Percentiles rank a stretch among this genome's conserved stretches.
phyloP scores from a whole-genome alignment of 2,329 filamentous ascomycete species.

The Paracamarosporium sp. region DNA sequence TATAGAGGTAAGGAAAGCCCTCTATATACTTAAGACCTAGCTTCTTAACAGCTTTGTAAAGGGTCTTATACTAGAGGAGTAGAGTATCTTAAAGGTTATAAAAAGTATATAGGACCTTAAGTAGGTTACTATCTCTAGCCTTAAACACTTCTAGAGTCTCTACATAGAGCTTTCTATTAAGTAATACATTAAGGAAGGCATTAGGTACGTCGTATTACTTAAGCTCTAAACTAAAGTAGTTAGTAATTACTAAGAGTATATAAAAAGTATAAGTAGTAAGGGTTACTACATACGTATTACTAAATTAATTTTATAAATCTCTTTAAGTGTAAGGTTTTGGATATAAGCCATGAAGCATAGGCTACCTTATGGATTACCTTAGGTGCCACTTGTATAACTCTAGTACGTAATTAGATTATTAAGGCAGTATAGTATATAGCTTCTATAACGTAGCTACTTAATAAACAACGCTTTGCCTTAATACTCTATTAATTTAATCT shows the following conservation, averaged over 20 bases:
- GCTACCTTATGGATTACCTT: too few relatives aligned
- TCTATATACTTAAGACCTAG: constrained; percentile 13
- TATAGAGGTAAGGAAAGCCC: constrained; percentile 14
- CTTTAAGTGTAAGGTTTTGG: too few relatives aligned
- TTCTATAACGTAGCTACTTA: too few relatives aligned
- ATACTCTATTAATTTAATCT: too few relatives aligned
- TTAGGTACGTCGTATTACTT: not conserved
- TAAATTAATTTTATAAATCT: not conserved
- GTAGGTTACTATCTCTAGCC: constrained; percentile 6
- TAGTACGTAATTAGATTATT: too few relatives aligned
- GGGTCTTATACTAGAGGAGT: constrained; percentile 21
- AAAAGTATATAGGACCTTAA: constrained; percentile 17
- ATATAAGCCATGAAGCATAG: too few relatives aligned
- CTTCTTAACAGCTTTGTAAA: constrained; percentile 12
- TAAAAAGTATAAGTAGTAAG: not conserved
- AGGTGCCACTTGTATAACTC: too few relatives aligned
- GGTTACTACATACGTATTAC: not conserved
- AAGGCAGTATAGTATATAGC: too few relatives aligned
- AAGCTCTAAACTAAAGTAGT: not conserved
- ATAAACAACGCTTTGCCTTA: too few relatives aligned
- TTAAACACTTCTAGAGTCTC: constrained; percentile 16
- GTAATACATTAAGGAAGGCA: not conserved
- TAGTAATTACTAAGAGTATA: not conserved
- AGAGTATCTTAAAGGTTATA: constrained; percentile 22
- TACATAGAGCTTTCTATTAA: not conserved